These are phyloP conservation scores for Cajanus cajan DNA, from an alignment of 306 rosid genomes.

Conservation along the genomic window DNA sequence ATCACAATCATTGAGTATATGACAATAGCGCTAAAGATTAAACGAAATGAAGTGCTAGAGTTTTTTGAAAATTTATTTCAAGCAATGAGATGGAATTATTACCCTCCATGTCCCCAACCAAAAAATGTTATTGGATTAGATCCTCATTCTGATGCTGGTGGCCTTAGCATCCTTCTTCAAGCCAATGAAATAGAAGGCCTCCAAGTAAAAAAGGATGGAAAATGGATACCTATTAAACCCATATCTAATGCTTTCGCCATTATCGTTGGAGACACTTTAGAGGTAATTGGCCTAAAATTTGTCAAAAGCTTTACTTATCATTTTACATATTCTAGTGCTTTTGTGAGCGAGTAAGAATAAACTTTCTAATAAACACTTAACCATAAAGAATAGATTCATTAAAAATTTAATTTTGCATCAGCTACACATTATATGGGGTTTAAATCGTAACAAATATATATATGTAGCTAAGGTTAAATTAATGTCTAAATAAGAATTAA, in stretches of 20 bases:
- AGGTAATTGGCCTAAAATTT: background rate
- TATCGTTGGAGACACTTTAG: constrained; percentile 33
- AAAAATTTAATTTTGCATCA: no score
- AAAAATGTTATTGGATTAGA: constrained; percentile 34
- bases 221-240: constrained; percentile 35
- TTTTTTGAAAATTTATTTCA: constrained; percentile 22
- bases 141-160: constrained; percentile 41
- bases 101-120: constrained; percentile 49
- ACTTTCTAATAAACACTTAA: no score
- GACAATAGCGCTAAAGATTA: constrained; percentile 11
- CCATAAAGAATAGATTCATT: no score
- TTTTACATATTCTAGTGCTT: no score
- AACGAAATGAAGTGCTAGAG: constrained; percentile 19
- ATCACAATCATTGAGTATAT: constrained; percentile 2
- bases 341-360: no score
- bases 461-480: no score
- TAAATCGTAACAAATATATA: no score
- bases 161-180: constrained; percentile 36
- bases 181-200: constrained; percentile 21
- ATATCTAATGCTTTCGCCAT: constrained; percentile 35
- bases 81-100: constrained; percentile 37
- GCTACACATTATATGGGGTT: no score
- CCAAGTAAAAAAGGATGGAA: constrained; percentile 38
- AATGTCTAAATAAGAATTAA: no score
- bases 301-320: no score